phyloP scores from a whole-genome alignment of 306 rosid genomes.

The Vigna reflexopilosa region DNA sequence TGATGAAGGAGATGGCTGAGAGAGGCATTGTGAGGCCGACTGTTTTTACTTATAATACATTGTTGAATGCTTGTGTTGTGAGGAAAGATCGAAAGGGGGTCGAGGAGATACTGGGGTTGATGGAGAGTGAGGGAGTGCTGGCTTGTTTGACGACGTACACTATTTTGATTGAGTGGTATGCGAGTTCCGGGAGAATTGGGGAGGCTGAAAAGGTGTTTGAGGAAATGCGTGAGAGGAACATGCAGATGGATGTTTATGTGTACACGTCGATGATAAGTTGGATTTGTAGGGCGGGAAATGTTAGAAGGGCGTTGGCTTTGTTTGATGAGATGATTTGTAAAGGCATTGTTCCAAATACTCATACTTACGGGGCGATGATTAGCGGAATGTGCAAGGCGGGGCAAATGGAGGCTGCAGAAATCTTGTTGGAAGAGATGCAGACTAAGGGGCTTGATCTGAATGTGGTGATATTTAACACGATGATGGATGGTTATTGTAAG shows the following conservation, averaged over 20 bases:
- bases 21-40: conserved; percentile 62
- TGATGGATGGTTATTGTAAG: conserved; percentile 80
- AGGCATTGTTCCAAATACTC: conserved; percentile 62
- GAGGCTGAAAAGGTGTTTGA: conserved; percentile 66
- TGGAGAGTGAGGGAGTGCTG: conserved; percentile 60
- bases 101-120: conserved; percentile 59
- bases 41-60: conserved; percentile 68
- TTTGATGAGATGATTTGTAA: conserved; percentile 74
- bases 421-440: conserved; percentile 75
- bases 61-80: conserved; percentile 60
- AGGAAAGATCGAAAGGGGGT: conserved; percentile 57
- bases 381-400: conserved; percentile 78
- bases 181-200: conserved; percentile 52
- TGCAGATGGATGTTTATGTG: conserved; percentile 67
- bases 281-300: conserved; percentile 65
- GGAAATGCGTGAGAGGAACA: conserved; percentile 60
- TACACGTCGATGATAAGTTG: conserved; percentile 75
- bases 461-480: conserved; percentile 63
- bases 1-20: conserved; percentile 60
- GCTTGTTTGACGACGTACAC: conserved; percentile 59
- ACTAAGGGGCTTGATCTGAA: conserved; percentile 61
- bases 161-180: conserved; percentile 68
- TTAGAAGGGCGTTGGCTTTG: conserved; percentile 66
- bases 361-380: conserved; percentile 69
- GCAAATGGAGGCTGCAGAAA: conserved; percentile 72